phyloP scores from a whole-genome alignment of 768 basidiomycete genomes.

The Porpolomopsis calyptriformis region DNA sequence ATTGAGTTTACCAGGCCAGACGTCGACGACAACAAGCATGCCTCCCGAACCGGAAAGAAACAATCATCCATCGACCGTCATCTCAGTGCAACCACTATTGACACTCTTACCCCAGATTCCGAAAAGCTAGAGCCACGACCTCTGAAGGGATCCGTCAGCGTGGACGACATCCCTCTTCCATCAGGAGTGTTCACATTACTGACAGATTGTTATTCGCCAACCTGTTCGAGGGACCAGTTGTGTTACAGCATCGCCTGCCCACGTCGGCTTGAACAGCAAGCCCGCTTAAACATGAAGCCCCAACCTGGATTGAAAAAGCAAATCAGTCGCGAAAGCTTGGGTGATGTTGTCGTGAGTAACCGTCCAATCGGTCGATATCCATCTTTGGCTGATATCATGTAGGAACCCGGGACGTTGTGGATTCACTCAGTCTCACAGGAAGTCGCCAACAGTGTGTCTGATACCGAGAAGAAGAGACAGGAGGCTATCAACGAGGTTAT shows the following conservation, averaged over 20 bases:
- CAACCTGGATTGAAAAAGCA: conserved; percentile 82
- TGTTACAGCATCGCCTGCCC: conserved; percentile 99
- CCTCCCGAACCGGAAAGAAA: neutral
- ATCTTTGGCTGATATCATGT: conserved; percentile 7
- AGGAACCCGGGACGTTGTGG: conserved; percentile 73
- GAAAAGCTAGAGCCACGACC: conserved; percentile 14
- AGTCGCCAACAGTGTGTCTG: conserved; percentile 84
- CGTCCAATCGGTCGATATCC: conserved; percentile 14
- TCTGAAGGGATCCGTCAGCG: conserved; percentile 32
- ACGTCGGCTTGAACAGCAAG: conserved; percentile 85
- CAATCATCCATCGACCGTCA: neutral
- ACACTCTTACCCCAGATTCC: neutral
- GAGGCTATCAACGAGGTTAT: conserved; percentile 97
- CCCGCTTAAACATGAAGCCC: conserved; percentile 87
- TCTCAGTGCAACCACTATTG: neutral
- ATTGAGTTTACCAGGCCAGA: conserved; percentile 15
- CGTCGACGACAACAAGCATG: conserved; percentile 10
- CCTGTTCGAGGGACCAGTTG: conserved; percentile 85
- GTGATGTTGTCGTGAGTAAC: conserved; percentile 62
- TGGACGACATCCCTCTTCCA: conserved; percentile 66
- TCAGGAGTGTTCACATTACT: conserved; percentile 93
- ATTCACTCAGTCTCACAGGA: conserved; percentile 94
- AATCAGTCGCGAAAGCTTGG: conserved; percentile 69
- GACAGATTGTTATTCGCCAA: conserved; percentile 97
- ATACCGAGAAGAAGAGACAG: conserved; percentile 89